A percentile compares a stretch with the other conserved stretches of the same genome.
Evolutionary conservation across 129 eudicot genomes (phyloP).

Genomic region (Tagetes erecta): DNA sequence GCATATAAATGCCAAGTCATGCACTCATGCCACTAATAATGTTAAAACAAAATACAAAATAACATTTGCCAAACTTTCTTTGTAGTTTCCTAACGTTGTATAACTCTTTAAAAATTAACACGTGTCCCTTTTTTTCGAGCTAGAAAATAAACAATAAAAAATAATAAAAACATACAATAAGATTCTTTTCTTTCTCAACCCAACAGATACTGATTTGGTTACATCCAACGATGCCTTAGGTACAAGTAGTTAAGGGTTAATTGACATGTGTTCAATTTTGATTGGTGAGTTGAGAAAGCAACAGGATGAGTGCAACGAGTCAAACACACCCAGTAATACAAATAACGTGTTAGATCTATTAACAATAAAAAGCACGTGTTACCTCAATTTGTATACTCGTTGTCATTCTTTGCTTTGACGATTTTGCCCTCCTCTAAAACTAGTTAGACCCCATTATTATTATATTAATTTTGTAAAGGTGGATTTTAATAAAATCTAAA

Average conservation of each 20-base stretch:
- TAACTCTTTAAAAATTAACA: constrained; percentile 19
- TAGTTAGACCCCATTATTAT: background rate
- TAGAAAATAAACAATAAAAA: background rate
- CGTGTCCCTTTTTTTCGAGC: constrained; percentile 28
- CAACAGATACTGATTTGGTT: background rate
- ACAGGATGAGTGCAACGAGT: constrained; percentile 40
- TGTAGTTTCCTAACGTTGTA: constrained; percentile 27
- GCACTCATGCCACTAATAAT: background rate
- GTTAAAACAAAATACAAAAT: background rate
- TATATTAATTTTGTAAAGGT: too few species aligned
- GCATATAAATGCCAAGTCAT: constrained; percentile 10
- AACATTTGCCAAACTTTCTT: constrained; percentile 3
- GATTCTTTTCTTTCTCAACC: background rate
- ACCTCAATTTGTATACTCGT: constrained; percentile 1
- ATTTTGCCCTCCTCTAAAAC: constrained; percentile 19
- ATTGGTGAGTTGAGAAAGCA: constrained; percentile 13
- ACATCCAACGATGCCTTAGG: constrained; percentile 3
- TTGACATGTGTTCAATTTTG: background rate
- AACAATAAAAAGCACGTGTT: background rate
- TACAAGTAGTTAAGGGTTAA: background rate
- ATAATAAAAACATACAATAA: too few species aligned
- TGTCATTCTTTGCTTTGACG: background rate
- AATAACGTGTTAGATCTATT: constrained; percentile 43
- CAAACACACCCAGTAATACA: constrained; percentile 24
- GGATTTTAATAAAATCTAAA: too few species aligned